Conservation (phyloP, 1,139 yeast species). For the Scheffersomyces illinoinensis region DNA sequence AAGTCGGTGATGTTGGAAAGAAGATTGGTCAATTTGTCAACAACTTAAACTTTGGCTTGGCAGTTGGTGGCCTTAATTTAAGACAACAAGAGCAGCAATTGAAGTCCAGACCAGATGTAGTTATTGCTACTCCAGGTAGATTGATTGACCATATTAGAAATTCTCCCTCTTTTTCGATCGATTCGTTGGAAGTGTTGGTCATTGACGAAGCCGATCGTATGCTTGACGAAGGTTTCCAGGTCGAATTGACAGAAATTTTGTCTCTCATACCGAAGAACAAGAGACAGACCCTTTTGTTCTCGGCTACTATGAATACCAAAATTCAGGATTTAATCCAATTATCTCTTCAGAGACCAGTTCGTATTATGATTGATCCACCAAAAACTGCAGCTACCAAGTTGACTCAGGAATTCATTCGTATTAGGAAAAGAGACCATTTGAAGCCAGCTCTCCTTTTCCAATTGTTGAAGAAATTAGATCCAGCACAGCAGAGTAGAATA, state of each 20-base stretch:
- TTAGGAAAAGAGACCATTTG: slow-evolving; percentile 81
- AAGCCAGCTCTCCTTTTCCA: slow-evolving; percentile 82
- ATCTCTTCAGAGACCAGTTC: slow-evolving; percentile 84
- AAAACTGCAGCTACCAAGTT: slow-evolving; percentile 87
- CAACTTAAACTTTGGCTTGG: slow-evolving; percentile 81
- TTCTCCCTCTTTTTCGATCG: slow-evolving; percentile 90
- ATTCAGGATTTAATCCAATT: slow-evolving; percentile 86
- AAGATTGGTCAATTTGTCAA: slow-evolving; percentile 76
- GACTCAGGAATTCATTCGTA: slow-evolving; percentile 89
- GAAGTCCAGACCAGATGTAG: slow-evolving; percentile 90
- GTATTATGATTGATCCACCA: slow-evolving; percentile 96
- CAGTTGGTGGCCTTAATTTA: slow-evolving; percentile 96
- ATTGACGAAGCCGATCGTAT: slow-evolving; percentile 98
- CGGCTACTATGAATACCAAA: slow-evolving; percentile 96
- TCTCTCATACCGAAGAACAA: slow-evolving; percentile 78
- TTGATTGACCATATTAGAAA: slow-evolving; percentile 95
- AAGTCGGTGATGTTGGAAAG: slow-evolving; percentile 90
- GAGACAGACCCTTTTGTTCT: slow-evolving; percentile 90
- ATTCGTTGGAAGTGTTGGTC: slow-evolving; percentile 85
- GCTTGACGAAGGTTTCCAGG: slow-evolving; percentile 98
- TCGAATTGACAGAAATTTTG: slow-evolving; percentile 86
- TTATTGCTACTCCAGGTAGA: slow-evolving; percentile 96
- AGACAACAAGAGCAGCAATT: slow-evolving; percentile 94
- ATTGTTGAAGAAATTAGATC: slow-evolving; percentile 65
- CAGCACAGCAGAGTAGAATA: slow-evolving; percentile 61